Percentiles rank a stretch among this genome's conserved stretches.
phyloP scores from a whole-genome alignment of 1,139 yeast genomes.

The Nakaseomyces kungkrabaensis region DNA sequence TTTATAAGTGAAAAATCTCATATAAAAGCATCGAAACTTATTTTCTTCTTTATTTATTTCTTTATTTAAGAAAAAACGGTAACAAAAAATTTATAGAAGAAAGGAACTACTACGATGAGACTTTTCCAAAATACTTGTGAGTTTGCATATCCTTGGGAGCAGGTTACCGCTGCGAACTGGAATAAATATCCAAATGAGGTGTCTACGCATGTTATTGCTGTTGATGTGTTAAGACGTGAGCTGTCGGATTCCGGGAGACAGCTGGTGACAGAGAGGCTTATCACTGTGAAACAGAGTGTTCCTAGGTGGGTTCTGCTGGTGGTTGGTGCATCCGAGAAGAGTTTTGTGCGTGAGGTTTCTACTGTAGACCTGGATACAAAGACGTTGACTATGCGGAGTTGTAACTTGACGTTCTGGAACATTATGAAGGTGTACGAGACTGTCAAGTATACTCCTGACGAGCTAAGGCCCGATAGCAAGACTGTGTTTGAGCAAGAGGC shows the following conservation, averaged over 20 bases:
- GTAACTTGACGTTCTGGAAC: constrained; percentile 74
- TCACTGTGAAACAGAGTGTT: constrained; percentile 80
- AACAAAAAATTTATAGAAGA: neutral
- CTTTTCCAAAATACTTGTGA: constrained; percentile 59
- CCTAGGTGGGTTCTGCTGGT: constrained; percentile 72
- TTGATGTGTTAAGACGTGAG: constrained; percentile 73
- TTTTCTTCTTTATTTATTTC: too few species aligned
- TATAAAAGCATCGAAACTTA: too few species aligned
- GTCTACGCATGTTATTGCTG: constrained; percentile 90
- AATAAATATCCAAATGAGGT: constrained; percentile 88
- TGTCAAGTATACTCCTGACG: constrained; percentile 67
- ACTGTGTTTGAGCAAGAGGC: constrained; percentile 78
- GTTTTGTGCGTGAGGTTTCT: constrained; percentile 83
- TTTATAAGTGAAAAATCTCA: too few species aligned
- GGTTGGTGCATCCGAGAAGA: constrained; percentile 64
- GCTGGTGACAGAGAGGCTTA: constrained; percentile 73
- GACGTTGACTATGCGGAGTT: constrained; percentile 71
- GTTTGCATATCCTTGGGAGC: constrained; percentile 84
- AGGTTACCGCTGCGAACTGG: constrained; percentile 96
- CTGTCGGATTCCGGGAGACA: constrained; percentile 46
- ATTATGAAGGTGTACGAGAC: constrained; percentile 76
- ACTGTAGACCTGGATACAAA: constrained; percentile 62
- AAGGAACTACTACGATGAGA: constrained; percentile 42
- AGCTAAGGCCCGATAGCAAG: constrained; percentile 35
- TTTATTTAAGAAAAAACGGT: too few species aligned